A percentile compares a stretch with the other conserved stretches of the same genome.
Conservation (phyloP, 176 grass and related monocot genomes). For the Metroxylon sagu region DNA sequence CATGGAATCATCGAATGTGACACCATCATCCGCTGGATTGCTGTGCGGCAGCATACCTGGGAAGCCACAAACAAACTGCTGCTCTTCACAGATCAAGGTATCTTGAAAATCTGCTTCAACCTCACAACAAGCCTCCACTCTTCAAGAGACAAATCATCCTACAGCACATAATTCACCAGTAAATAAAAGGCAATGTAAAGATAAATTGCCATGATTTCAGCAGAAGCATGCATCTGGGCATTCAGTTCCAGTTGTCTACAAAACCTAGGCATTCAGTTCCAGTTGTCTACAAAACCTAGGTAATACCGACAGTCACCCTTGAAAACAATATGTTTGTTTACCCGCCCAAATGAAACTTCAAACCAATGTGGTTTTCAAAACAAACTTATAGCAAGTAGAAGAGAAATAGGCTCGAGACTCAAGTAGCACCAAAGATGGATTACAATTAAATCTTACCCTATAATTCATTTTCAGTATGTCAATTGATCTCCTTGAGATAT, state of each 20-base stretch:
- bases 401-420: not conserved
- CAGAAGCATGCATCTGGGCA: no score
- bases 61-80: not conserved
- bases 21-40: no score
- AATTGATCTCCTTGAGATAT: conserved; percentile 65
- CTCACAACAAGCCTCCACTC: conserved; percentile 65
- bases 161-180: conserved; percentile 1
- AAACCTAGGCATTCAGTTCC: no score
- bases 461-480: conserved; percentile 79
- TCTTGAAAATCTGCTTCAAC: conserved; percentile 59
- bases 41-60: no score
- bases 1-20: no score
- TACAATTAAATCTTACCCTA: conserved; percentile 39
- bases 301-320: no score
- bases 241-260: no score
- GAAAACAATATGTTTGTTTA: no score
- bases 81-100: conserved; percentile 26
- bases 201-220: no score
- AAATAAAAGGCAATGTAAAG: not conserved
- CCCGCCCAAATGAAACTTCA: not conserved
- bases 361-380: not conserved
- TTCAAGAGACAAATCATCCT: conserved; percentile 64
- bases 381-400: not conserved
- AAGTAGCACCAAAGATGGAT: not conserved
- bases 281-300: no score